phyloP scores from a whole-genome alignment of 2,329 filamentous ascomycete species.

The Neonectria faginata region DNA sequence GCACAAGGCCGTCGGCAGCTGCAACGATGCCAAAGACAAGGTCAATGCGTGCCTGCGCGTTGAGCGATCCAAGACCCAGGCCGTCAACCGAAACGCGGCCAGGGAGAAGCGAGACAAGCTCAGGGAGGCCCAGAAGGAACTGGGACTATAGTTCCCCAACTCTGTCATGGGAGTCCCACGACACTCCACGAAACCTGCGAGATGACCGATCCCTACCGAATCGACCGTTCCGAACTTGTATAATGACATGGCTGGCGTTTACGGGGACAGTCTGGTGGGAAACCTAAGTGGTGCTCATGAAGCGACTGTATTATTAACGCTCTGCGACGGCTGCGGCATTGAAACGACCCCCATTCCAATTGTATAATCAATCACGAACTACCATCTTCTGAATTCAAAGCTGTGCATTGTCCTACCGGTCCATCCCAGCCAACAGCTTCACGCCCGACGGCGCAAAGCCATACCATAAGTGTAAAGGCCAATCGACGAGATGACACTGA shows the following conservation, averaged over 20 bases:
- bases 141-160: constrained; percentile 49
- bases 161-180: constrained; percentile 1
- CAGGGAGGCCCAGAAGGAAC: constrained; percentile 74
- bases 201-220: constrained; percentile 6
- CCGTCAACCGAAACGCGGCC: constrained; percentile 77
- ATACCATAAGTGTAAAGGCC: constrained; percentile 84
- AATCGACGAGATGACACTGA: constrained; percentile 83
- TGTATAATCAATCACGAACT: constrained; percentile 23
- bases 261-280: constrained; percentile 19
- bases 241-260: constrained; percentile 34
- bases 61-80: constrained; percentile 83
- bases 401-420: constrained; percentile 10
- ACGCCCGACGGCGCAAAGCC: constrained; percentile 64
- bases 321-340: constrained; percentile 28
- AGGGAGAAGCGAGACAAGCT: constrained; percentile 77
- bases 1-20: constrained; percentile 90
- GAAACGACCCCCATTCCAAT: constrained; percentile 26
- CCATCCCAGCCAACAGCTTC: background rate
- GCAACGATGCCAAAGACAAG: constrained; percentile 85
- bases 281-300: constrained; percentile 19
- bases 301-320: constrained; percentile 21
- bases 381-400: constrained; percentile 13
- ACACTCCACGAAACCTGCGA: constrained; percentile 10
- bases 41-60: constrained; percentile 87
- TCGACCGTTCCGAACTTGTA: constrained; percentile 23